These are phyloP conservation scores for Setaria italica DNA, from an alignment of 202 grass and related monocot species.

Conservation along the genomic window DNA sequence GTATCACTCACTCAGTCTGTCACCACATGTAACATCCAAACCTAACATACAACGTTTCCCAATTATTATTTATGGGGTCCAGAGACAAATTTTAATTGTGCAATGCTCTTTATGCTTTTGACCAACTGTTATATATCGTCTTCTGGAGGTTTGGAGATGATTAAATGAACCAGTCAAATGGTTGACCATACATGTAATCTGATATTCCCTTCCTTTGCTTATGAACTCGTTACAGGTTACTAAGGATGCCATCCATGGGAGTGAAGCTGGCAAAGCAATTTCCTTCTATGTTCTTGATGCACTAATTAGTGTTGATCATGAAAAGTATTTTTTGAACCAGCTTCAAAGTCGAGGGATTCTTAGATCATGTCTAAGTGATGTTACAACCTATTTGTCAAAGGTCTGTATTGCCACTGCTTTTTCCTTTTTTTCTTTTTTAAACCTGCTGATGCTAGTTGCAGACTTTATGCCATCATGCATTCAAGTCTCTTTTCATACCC, in stretches of 20 bases:
- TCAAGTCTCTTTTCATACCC: background rate
- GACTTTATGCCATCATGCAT: constrained; percentile 21
- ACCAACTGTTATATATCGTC: constrained; percentile 5
- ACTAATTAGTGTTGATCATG: constrained; percentile 86
- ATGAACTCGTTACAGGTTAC: constrained; percentile 61
- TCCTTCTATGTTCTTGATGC: constrained; percentile 91
- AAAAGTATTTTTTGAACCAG: constrained; percentile 93
- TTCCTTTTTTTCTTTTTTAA: background rate
- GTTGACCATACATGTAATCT: background rate
- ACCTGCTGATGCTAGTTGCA: background rate
- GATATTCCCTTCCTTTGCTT: constrained; percentile 14
- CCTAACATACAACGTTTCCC: background rate
- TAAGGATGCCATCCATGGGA: constrained; percentile 94
- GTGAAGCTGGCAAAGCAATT: constrained; percentile 92
- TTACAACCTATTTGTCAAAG: constrained; percentile 85
- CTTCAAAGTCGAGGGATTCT: constrained; percentile 94
- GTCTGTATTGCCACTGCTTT: constrained; percentile 45
- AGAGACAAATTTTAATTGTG: constrained; percentile 9
- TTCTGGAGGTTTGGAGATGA: constrained; percentile 28
- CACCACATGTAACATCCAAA: background rate
- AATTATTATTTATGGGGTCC: background rate
- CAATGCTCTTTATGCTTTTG: constrained; percentile 12
- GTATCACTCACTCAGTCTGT: background rate
- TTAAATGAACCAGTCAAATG: constrained; percentile 21
- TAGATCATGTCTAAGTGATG: constrained; percentile 77